Evolutionary conservation across 2,329 filamentous ascomycete genomes (phyloP).

Genomic region (Cryphonectria radicalis): DNA sequence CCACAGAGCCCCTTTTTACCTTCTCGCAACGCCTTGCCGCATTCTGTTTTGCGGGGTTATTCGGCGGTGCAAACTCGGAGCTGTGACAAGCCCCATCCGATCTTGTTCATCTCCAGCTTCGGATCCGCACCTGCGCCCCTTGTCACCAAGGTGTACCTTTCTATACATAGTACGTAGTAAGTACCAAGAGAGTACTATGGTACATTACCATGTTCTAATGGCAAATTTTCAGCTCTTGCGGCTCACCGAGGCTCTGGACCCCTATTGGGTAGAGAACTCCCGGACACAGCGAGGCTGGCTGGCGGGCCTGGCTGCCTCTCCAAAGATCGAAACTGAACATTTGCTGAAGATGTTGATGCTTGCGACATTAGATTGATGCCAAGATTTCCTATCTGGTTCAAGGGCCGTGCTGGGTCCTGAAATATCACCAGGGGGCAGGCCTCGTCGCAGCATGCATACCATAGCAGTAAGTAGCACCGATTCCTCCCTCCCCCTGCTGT

Average conservation of each 20-base stretch:
- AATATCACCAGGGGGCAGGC: not conserved
- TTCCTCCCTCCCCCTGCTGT: not conserved
- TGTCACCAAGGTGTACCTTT: not conserved
- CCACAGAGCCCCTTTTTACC: not conserved
- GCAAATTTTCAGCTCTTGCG: not conserved
- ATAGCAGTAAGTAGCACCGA: not conserved
- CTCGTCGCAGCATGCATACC: not conserved
- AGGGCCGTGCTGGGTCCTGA: not conserved
- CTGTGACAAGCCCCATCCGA: conserved; percentile 2
- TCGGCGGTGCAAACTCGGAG: not conserved
- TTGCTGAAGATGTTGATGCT: not conserved
- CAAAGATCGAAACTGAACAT: not conserved
- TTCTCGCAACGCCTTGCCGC: not conserved
- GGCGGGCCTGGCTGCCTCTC: not conserved
- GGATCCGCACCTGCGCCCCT: not conserved
- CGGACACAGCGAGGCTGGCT: not conserved
- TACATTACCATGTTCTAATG: not conserved
- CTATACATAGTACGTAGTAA: not conserved
- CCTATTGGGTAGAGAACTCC: not conserved
- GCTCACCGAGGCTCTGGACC: not conserved
- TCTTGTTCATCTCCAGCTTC: not conserved
- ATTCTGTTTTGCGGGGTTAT: conserved; percentile 1
- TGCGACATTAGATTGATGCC: not conserved
- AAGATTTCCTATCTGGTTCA: not conserved
- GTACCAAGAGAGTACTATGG: not conserved